Percentiles rank a stretch among this genome's conserved stretches.
Evolutionary conservation across 345 rosid genomes (phyloP).

Genomic region (Cardamine chenopodiifolia): DNA sequence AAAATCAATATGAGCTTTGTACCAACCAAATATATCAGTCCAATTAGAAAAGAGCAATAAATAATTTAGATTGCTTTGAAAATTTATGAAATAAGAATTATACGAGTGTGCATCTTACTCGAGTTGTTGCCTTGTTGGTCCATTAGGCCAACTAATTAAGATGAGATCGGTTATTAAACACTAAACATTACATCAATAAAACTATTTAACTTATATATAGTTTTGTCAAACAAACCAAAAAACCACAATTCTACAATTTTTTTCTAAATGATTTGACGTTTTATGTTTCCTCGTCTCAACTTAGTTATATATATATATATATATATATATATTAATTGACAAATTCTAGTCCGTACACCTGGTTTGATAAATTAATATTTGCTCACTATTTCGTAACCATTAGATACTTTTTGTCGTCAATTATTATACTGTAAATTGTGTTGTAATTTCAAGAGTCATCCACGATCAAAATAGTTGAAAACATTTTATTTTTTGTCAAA

Average conservation of each 20-base stretch:
- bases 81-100: background rate
- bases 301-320: background rate
- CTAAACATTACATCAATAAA: background rate
- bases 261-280: constrained; percentile 32
- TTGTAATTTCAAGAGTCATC: background rate
- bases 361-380: constrained; percentile 6
- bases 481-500: too few relatives aligned
- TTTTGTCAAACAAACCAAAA: constrained; percentile 16
- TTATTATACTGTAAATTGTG: background rate
- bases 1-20: constrained; percentile 2
- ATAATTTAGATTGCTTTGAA: background rate
- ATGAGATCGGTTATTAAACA: constrained; percentile 5
- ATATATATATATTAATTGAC: too few relatives aligned
- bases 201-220: background rate
- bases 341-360: background rate
- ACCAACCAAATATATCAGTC: constrained; percentile 15
- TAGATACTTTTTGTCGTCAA: background rate
- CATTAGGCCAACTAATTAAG: constrained; percentile 36
- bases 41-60: background rate
- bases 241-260: background rate
- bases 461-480: background rate
- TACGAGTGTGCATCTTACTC: background rate
- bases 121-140: constrained; percentile 22
- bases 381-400: constrained; percentile 9
- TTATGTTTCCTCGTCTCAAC: background rate